Evolutionary conservation across 2,329 filamentous ascomycete species (phyloP).

Genomic region (Pseudonectria buxi): DNA sequence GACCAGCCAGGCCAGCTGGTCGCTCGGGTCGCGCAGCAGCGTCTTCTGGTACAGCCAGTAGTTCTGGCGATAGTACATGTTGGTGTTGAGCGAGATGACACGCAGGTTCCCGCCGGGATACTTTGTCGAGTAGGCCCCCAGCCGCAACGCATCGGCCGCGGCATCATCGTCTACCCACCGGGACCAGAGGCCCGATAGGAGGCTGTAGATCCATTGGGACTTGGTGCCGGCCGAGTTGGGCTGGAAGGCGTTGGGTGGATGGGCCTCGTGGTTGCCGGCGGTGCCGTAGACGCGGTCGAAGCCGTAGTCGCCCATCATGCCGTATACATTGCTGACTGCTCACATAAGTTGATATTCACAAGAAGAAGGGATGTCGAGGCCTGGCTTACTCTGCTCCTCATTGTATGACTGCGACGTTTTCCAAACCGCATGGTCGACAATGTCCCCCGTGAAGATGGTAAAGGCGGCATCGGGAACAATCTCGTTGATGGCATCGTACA

Average conservation of each 20-base stretch:
- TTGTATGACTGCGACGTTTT: conserved; percentile 33
- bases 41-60: conserved; percentile 47
- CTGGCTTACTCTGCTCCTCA: conserved; percentile 20
- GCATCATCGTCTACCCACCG: conserved; percentile 37
- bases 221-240: conserved; percentile 31
- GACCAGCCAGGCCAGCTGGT: conserved; percentile 48
- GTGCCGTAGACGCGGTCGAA: conserved; percentile 44
- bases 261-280: conserved; percentile 51
- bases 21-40: conserved; percentile 44
- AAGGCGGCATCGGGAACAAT: conserved; percentile 43
- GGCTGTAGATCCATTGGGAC: conserved; percentile 47
- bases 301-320: conserved; percentile 32
- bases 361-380: not conserved
- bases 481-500: conserved; percentile 44
- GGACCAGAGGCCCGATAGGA: conserved; percentile 40
- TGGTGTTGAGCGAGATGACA: conserved; percentile 54
- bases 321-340: conserved; percentile 39
- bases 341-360: not conserved
- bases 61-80: conserved; percentile 53
- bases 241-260: conserved; percentile 46
- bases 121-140: conserved; percentile 44
- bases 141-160: conserved; percentile 26
- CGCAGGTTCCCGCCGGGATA: conserved; percentile 41
- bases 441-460: conserved; percentile 53
- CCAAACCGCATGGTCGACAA: conserved; percentile 48